Base-by-base conservation (phyloP, 768 basidiomycete species). In the Russula vinacea region DNA sequence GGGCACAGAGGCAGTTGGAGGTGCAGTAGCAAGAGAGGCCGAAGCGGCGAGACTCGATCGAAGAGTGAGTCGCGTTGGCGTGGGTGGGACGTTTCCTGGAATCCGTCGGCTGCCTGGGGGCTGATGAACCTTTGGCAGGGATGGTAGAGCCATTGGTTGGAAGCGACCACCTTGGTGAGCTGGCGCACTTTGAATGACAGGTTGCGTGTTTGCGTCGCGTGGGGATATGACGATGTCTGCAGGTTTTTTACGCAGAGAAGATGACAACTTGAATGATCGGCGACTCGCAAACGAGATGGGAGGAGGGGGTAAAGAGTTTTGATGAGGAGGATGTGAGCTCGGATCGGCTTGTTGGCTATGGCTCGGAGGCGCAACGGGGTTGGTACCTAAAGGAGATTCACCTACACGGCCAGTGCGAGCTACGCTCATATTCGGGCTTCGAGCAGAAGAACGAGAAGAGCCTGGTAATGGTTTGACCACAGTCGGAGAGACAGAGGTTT, bases 181-280 rank as follows among this genome's bases (percentile, higher is more conserved):
- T 1, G 89, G 89, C 0, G 89, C 89, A 68, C 88, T 90, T 73
- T 90, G 89, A 39, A 92, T 87, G 54, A 81, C 80, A 26, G 88
- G 83, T 63, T 85, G 84, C 29, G 76, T 73, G 16, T 77, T 77
- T 5, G 78, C 71, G 65, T 86, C 86, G 58, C 86, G 78, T 11
- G 89, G 88, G 67, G 84, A 87, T 78, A 92, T 90, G 65, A 90
- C 70, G 65, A 90, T 88, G 70, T 91, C 89, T 2, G 89, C 88
- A 0, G 89, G 89, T 73, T 90, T 91, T 75, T 79, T 72, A 72
- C 82, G 84, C 52, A 78, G 80, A 0, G 63, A 64, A 4, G 72
- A 75, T n/a, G 85, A 84, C 14, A 85, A 67, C 62, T 84, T 84
- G 32, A 82, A 83, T 11, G 88, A 86, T 52, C 89, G 84, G 59